Evolutionary conservation across 2,329 filamentous ascomycete species (phyloP).

Genomic region (Incumbomyces delicatus): DNA sequence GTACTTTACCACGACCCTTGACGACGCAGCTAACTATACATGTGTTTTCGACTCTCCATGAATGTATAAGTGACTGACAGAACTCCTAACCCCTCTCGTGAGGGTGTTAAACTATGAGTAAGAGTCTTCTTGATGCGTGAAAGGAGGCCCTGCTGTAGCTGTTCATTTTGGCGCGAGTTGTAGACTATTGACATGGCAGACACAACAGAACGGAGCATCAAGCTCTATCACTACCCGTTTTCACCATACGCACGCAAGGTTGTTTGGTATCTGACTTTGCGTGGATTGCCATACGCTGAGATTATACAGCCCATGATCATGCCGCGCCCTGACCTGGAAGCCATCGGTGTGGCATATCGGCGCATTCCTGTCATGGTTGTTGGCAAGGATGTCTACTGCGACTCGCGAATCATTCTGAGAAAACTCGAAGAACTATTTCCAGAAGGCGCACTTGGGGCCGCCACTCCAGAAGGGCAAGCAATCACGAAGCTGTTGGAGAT

Average conservation of each 20-base stretch:
- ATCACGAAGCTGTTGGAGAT: constrained; percentile 48
- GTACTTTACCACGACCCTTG: too few relatives aligned
- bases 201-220: constrained; percentile 2
- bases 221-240: constrained; percentile 54
- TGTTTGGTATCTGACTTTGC: constrained; percentile 58
- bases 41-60: too few relatives aligned
- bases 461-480: constrained; percentile 34
- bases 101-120: too few relatives aligned
- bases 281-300: constrained; percentile 56
- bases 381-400: constrained; percentile 57
- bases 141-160: too few relatives aligned
- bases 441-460: constrained; percentile 30
- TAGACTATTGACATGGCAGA: background rate
- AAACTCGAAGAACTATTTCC: constrained; percentile 48
- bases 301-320: constrained; percentile 58
- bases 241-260: constrained; percentile 57
- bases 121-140: too few relatives aligned
- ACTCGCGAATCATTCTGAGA: constrained; percentile 57
- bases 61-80: too few relatives aligned
- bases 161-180: too few relatives aligned
- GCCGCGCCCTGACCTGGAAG: constrained; percentile 54
- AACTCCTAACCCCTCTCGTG: too few relatives aligned
- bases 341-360: constrained; percentile 55
- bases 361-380: constrained; percentile 60
- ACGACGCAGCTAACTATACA: too few relatives aligned